phyloP scores from a whole-genome alignment of 495 filamentous ascomycete genomes.

The Tuber magnatum region DNA sequence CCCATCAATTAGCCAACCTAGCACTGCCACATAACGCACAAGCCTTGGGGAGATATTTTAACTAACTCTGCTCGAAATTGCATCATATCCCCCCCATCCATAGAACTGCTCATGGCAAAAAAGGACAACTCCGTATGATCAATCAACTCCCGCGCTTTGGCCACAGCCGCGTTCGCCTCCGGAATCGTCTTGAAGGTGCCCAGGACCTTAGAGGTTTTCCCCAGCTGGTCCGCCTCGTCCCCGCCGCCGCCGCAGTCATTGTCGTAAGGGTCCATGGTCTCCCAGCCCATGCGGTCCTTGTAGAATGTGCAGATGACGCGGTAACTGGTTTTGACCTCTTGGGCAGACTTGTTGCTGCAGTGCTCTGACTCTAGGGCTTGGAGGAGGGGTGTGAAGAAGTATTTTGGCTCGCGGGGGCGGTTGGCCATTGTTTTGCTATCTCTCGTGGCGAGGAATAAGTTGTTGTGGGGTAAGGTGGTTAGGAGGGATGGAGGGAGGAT shows the following conservation, averaged over 20 bases:
- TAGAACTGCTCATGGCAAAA: not conserved
- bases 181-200: not conserved
- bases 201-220: not conserved
- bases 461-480: not conserved
- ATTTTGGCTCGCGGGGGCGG: not conserved
- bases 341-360: not conserved
- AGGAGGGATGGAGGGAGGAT: not conserved
- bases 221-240: not conserved
- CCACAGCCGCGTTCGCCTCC: not conserved
- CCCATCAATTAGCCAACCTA: not conserved
- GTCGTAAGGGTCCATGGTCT: not conserved
- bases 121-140: not conserved
- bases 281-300: not conserved
- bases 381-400: constrained; percentile 1
- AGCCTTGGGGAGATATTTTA: not conserved
- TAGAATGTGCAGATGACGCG: constrained; percentile 4
- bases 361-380: not conserved
- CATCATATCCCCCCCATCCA: not conserved
- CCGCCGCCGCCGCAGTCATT: not conserved
- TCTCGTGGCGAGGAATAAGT: not conserved
- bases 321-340: not conserved
- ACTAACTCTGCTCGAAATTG: not conserved
- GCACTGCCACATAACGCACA: not conserved
- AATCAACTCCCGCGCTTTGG: not conserved
- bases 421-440: not conserved